Evolutionary conservation across 352 stramenopile genomes (phyloP).

Genomic region (Phytophthora aleatoria): DNA sequence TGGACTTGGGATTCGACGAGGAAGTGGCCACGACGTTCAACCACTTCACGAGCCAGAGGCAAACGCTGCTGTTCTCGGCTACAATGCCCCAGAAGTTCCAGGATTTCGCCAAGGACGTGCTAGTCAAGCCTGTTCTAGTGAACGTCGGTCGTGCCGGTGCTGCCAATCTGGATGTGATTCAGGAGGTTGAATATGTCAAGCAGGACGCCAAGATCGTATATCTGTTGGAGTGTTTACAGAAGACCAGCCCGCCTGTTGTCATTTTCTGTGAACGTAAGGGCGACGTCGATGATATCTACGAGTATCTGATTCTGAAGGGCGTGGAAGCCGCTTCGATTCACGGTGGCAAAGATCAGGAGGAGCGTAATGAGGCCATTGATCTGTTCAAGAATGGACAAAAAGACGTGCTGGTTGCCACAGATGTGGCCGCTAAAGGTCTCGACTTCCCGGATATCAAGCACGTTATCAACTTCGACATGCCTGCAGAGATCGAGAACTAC

Average conservation of each 20-base stretch:
- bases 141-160: slow-evolving; percentile 98
- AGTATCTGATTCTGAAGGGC: slow-evolving; percentile 98
- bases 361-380: slow-evolving; percentile 97
- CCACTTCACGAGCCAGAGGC: slow-evolving; percentile 96
- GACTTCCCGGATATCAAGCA: slow-evolving; percentile 99
- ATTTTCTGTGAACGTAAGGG: slow-evolving; percentile 98
- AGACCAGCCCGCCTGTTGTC: slow-evolving; percentile 97
- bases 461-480: slow-evolving; percentile 99
- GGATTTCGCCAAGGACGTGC: slow-evolving; percentile 96
- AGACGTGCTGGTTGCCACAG: slow-evolving; percentile 98
- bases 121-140: slow-evolving; percentile 97
- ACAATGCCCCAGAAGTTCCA: slow-evolving; percentile 99
- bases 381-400: slow-evolving; percentile 94
- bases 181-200: slow-evolving; percentile 99
- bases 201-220: slow-evolving; percentile 99
- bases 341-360: slow-evolving; percentile 97
- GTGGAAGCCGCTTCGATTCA: slow-evolving; percentile 97
- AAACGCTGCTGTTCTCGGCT: slow-evolving; percentile 98
- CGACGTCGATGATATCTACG: slow-evolving; percentile 99
- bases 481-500: slow-evolving; percentile 99
- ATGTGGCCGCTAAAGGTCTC: slow-evolving; percentile 98
- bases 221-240: slow-evolving; percentile 98
- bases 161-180: slow-evolving; percentile 99
- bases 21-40: slow-evolving; percentile 98
- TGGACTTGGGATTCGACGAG: slow-evolving; percentile 95